These are phyloP conservation scores for Aspergillus sp. DNA, from an alignment of 2,329 filamentous ascomycete species.

Conservation along the genomic window DNA sequence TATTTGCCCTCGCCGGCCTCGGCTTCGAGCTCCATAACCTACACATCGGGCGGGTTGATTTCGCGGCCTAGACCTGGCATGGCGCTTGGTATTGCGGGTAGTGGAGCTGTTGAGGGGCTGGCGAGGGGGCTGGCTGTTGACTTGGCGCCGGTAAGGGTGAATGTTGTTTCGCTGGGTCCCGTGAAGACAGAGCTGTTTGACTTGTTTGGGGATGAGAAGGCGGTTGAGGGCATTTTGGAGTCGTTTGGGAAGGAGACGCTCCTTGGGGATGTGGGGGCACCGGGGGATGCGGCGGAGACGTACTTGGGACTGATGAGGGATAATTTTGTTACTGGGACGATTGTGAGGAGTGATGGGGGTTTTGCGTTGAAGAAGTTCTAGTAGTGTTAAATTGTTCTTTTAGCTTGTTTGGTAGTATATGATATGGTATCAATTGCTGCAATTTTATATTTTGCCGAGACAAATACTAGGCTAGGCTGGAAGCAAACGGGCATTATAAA, in stretches of 20 bases:
- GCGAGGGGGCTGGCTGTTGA: constrained; percentile 42
- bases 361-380: constrained; percentile 25
- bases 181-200: constrained; percentile 43
- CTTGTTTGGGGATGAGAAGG: not conserved
- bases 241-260: constrained; percentile 18
- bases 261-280: constrained; percentile 25
- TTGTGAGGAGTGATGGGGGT: constrained; percentile 39
- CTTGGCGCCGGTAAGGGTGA: constrained; percentile 45
- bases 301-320: constrained; percentile 49
- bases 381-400: too few species aligned
- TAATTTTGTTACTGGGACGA: constrained; percentile 37
- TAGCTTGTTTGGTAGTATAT: not conserved
- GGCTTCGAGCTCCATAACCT: not conserved
- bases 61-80: not conserved
- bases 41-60: not conserved
- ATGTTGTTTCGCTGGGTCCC: constrained; percentile 43
- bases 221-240: constrained; percentile 29
- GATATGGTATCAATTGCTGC: not conserved
- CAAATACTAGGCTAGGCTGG: not conserved
- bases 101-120: constrained; percentile 31
- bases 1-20: not conserved
- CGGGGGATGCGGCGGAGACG: constrained; percentile 44
- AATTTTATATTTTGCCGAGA: not conserved
- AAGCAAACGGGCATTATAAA: not conserved
- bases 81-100: not conserved